Base-by-base conservation (phyloP, 1,284 basidiomycete species). In the Apiotrichum akiyoshidainum region DNA sequence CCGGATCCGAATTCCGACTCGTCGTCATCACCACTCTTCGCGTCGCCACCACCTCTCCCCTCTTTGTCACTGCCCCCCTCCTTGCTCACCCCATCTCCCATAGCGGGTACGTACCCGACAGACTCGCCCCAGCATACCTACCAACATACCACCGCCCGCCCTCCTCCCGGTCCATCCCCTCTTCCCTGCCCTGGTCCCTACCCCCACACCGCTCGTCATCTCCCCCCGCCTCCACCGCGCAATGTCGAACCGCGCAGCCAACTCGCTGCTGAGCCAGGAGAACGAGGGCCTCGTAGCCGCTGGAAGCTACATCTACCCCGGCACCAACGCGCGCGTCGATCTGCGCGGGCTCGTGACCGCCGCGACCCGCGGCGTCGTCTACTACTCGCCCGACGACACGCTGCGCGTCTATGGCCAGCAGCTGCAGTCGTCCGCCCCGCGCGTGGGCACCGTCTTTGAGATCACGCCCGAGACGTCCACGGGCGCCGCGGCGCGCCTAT, bases 381-480 rank as follows among this genome's bases (percentile, higher is more conserved):
- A n/a, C 21, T 63, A 63, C 52, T 39, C 46, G 14, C 41, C 37
- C 9, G 31, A 42, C 21, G 54, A 41, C 42, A 55, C 46, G 33
- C 39, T 45, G 35, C n/a, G 34, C 7, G 12, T 59, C 12, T 49
- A 52, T 16, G 22, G 10, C 11, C 17, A 44, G 21, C 12, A 46
- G 34, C 17, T 51, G 8, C 37, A 26, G 8, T 26, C 17, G 12
- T 11, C 44, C 3, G 8, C 14, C 10, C 22, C 5, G 21, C 17
- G 4, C 4, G 19, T 2, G 11, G 58, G 58, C 1, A 5, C 26
- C 26, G 26, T 7, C 7, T 26, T 58, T 9, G 48, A 51, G 17
- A 37, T 63, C 8, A 60, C 61, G 6, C 50, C 49, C 41, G 61
- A 63, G 44, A 46, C 58, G 16, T 54, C 55, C 13, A 50, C 58